A percentile compares a stretch with the other conserved stretches of the same genome.
phyloP scores from a whole-genome alignment of 495 filamentous ascomycete species.

The Bathelium albidoporum region DNA sequence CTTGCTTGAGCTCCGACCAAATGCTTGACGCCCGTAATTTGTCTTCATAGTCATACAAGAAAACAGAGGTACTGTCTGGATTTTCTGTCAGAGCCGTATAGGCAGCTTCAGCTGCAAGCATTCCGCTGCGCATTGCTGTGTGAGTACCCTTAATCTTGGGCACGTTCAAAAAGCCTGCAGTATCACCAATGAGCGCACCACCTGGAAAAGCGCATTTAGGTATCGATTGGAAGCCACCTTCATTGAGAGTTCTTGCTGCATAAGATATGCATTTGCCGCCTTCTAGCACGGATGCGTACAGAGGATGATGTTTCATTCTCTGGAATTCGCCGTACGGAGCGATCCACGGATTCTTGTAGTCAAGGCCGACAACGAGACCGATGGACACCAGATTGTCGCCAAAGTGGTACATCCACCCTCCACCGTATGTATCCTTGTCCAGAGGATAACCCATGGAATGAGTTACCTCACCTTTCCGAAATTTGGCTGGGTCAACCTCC shows the following conservation, averaged over 20 bases:
- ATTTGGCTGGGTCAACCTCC: slow-evolving; percentile 92
- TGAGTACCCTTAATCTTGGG: slow-evolving; percentile 99
- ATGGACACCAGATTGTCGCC: slow-evolving; percentile 94
- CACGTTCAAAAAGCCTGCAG: slow-evolving; percentile 93
- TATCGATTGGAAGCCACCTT: slow-evolving; percentile 96
- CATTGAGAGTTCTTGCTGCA: slow-evolving; percentile 82
- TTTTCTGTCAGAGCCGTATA: slow-evolving; percentile 58
- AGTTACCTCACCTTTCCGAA: slow-evolving; percentile 69
- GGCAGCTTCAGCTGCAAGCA: slow-evolving; percentile 87
- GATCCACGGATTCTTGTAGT: slow-evolving; percentile 95
- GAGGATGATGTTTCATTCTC: slow-evolving; percentile 94
- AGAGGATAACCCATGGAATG: slow-evolving; percentile 95
- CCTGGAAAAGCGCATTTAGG: slow-evolving; percentile 94
- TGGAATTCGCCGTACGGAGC: slow-evolving; percentile 96
- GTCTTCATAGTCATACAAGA: slow-evolving; percentile 93
- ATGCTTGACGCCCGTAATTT: slow-evolving; percentile 74
- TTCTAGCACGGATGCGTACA: slow-evolving; percentile 71
- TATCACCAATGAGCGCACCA: slow-evolving; percentile 90
- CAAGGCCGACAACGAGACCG: slow-evolving; percentile 85
- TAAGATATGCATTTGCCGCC: slow-evolving; percentile 98
- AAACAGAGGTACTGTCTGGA: slow-evolving; percentile 50
- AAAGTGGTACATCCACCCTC: slow-evolving; percentile 98
- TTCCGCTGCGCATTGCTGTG: slow-evolving; percentile 93
- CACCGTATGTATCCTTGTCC: slow-evolving; percentile 82
- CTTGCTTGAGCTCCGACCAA: slow-evolving; percentile 89